Base-by-base conservation (phyloP, 1,139 yeast species). In the Debaryomycetaceae sp. region DNA sequence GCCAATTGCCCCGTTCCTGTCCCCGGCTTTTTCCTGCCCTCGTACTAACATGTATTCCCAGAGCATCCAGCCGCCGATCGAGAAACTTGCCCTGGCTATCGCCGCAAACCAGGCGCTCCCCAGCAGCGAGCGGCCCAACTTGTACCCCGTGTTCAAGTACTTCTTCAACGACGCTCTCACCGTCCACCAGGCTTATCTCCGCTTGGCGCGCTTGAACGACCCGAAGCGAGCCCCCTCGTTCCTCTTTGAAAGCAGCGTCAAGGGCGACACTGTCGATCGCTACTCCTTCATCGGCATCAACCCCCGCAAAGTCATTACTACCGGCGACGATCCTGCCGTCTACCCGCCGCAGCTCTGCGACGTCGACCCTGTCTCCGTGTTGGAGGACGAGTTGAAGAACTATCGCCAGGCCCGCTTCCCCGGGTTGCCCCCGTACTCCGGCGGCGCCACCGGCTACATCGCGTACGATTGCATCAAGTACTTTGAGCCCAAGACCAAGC, bases 391-490 rank as follows among this genome's bases (percentile, higher is more conserved):
- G 49, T 62, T 90, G 58, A 51, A 61, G 8, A 55, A 62, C 26
- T 73, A 68, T 45, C 68, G 67, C 32, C 86, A 82, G 45, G 85
- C 90, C 0, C 73, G 72, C 37, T 58, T 79, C 25, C 92, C 92
- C 1, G 92, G 93, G 23, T 58, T 81, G 33, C 96, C 96, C 7
- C 72, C 71, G 37, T 63, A 87, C 33, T 77, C 90, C 44, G 98
- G 99, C 31, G 99, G 98, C 38, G 97, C 97, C 7, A 70, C 90
- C 30, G 98, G 98, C 1, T 90, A 86, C 49, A 76, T 90, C 27
- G 83, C 96, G 0, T 90, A 90, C 47, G 99, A 92, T 53, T 90
- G 99, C 61, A 80, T 90, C 47, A 81, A 85, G 47, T 90, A 90
- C 54, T 90, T 90, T 45, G 98, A 90, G 55, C 98, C 98, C 33